Evolutionary conservation across 805 yeast species (phyloP).

Genomic region (Saturnispora sanitii): DNA sequence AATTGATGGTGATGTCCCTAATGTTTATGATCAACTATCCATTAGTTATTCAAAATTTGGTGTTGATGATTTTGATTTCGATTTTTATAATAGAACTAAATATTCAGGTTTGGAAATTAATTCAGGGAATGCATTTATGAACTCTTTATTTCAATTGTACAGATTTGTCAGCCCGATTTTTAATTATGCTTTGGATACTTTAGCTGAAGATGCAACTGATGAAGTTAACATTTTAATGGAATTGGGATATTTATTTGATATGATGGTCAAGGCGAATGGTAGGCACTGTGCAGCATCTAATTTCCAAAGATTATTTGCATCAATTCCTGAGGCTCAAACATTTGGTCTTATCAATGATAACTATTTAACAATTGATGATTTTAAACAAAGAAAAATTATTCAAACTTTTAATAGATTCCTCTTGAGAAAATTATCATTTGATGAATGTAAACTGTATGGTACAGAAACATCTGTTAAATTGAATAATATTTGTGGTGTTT

Average conservation of each 20-base stretch:
- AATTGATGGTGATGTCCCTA: slow-evolving; percentile 43
- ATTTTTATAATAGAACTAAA: slow-evolving; percentile 62
- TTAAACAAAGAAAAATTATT: slow-evolving; percentile 34
- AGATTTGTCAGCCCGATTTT: slow-evolving; percentile 67
- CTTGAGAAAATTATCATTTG: slow-evolving; percentile 40
- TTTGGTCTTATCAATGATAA: slow-evolving; percentile 46
- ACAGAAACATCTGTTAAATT: slow-evolving; percentile 15
- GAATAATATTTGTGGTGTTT: slow-evolving; percentile 32
- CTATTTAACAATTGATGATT: slow-evolving; percentile 34
- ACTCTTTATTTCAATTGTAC: slow-evolving; percentile 70
- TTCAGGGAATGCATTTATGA: slow-evolving; percentile 66
- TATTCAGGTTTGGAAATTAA: slow-evolving; percentile 87
- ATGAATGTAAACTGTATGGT: slow-evolving; percentile 32
- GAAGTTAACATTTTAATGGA: slow-evolving; percentile 56
- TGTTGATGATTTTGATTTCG: slow-evolving; percentile 88
- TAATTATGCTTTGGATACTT: slow-evolving; percentile 47
- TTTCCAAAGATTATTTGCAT: slow-evolving; percentile 47
- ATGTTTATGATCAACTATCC: slow-evolving; percentile 63
- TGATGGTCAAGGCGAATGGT: slow-evolving; percentile 77
- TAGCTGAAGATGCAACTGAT: slow-evolving; percentile 43
- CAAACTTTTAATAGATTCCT: slow-evolving; percentile 53
- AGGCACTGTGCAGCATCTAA: slow-evolving; percentile 75
- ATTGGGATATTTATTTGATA: slow-evolving; percentile 81
- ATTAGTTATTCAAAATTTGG: slow-evolving; percentile 85
- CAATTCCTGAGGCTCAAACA: slow-evolving; percentile 40